Evolutionary conservation across 192 early-diverging fungal species (phyloP), one percentile per base, ranked within the genome.

Genomic region (Gonapodya prolifera): DNA sequence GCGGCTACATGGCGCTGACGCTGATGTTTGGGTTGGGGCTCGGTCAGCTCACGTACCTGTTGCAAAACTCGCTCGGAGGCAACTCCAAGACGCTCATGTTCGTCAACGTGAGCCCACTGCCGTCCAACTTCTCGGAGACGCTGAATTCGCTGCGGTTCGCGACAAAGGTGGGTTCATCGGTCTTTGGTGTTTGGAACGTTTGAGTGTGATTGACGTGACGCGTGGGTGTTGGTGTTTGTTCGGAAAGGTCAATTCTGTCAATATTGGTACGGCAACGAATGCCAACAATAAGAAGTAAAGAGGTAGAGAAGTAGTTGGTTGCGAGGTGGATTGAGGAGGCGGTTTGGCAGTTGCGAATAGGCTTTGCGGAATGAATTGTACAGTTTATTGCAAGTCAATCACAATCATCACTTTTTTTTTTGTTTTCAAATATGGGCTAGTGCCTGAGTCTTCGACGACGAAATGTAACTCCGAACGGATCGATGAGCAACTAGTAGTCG

Each of bases 11-110:
- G n/a, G n/a, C n/a, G n/a, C n/a, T n/a, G n/a, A n/a, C n/a, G n/a
- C n/a, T n/a, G n/a, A n/a, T n/a, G n/a, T n/a, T n/a, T n/a, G n/a
- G n/a, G n/a, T n/a, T n/a, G n/a, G n/a, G n/a, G n/a, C n/a, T n/a
- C n/a, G n/a, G n/a, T n/a, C n/a, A n/a, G 35, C 82, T 90, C 17
- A 90, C 89, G 0, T 93, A 92, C 77, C 78, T 92, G 79, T 79
- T 91, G 1, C 86, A 92, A 80, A 89, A 92, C 79, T 91, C 86
- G 0, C 77, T 92, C 16, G 91, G 93, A 36, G 97, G 97, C 23
- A 98, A 97, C 78, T 92, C 91, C 80, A 99, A 99, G 83, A 97
- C 95, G 8, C 87, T 98, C 28, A 99, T 99, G 97, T 97, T 99
- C 91, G 97, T 99, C 18, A 97, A 97, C 75, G 87, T 99, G 34